phyloP scores from a whole-genome alignment of 768 basidiomycete species.

The Leccinum sublutescens region DNA sequence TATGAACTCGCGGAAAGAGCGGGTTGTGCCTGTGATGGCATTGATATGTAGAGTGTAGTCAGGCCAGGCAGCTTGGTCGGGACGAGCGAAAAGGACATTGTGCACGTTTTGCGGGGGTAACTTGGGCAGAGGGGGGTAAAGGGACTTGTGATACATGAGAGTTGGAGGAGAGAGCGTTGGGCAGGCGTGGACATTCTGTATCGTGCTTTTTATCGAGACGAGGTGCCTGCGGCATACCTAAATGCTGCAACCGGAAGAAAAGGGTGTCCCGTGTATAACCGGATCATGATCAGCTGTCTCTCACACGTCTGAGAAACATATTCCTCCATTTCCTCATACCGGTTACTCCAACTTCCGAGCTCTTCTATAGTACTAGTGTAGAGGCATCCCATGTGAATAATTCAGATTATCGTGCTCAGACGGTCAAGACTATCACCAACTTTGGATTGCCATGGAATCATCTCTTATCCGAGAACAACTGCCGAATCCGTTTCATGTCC shows the following conservation, averaged over 20 bases:
- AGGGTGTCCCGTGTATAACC: background rate
- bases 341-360: background rate
- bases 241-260: constrained; percentile 1
- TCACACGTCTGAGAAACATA: background rate
- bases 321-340: background rate
- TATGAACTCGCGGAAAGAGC: constrained; percentile 48
- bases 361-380: background rate
- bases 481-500: background rate
- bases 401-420: no score
- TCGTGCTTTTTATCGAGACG: constrained; percentile 5
- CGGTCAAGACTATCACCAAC: background rate
- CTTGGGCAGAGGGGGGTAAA: constrained; percentile 50
- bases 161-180: background rate
- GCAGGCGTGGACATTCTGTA: background rate
- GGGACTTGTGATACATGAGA: constrained; percentile 56
- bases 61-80: constrained; percentile 53
- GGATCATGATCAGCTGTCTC: background rate
- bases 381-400: background rate
- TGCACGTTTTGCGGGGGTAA: constrained; percentile 53
- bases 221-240: background rate
- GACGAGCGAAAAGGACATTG: constrained; percentile 51
- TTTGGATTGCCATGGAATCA: no score
- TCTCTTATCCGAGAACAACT: background rate
- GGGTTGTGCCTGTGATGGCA: constrained; percentile 44
- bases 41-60: constrained; percentile 60